These are phyloP conservation scores for Solanum arcanum DNA, from an alignment of 257 asterid species.

Conservation along the genomic window DNA sequence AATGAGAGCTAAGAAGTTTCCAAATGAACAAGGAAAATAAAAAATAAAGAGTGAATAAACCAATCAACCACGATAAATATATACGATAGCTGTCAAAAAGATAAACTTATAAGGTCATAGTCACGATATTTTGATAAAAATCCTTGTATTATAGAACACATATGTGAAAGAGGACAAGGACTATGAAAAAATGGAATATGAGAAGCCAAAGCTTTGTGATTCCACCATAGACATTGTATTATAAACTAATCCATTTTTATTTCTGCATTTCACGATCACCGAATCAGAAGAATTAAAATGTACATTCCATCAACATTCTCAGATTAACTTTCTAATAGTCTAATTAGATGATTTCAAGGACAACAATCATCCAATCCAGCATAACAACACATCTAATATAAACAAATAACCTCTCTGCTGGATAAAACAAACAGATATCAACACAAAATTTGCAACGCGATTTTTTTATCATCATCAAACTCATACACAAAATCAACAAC, in stretches of 20 bases:
- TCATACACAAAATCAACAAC: neutral
- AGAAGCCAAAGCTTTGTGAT: neutral
- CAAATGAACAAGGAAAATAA: neutral
- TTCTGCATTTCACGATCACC: neutral
- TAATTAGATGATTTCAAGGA: neutral
- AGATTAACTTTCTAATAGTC: neutral
- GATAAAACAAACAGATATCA: neutral
- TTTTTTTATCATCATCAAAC: neutral
- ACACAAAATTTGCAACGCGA: neutral
- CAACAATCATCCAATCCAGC: neutral
- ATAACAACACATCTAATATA: neutral
- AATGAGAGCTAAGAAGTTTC: constrained; percentile 14
- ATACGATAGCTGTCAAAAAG: neutral
- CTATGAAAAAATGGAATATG: neutral
- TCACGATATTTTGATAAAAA: neutral
- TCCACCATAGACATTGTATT: neutral
- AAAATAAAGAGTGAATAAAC: neutral
- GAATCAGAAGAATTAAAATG: neutral
- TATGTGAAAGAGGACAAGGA: neutral
- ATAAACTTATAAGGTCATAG: neutral
- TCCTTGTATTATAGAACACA: neutral
- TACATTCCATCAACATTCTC: neutral
- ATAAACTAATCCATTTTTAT: neutral
- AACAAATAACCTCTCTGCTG: neutral
- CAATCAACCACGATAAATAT: neutral